These are phyloP conservation scores for Penicillium sp. DNA, from an alignment of 2,329 filamentous ascomycete genomes.

Conservation along the genomic window DNA sequence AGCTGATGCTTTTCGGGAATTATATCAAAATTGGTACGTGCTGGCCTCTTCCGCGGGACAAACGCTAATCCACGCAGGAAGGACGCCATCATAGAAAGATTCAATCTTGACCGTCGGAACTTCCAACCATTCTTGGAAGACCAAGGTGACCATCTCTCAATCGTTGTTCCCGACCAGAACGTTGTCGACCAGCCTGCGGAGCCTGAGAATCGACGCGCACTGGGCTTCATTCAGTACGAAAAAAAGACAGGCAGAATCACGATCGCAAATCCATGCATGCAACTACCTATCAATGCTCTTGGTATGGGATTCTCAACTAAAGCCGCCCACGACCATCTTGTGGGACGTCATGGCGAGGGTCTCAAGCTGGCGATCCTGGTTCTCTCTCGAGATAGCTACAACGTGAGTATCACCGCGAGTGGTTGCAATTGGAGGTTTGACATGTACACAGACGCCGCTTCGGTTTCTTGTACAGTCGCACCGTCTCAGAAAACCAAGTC, in stretches of 20 bases:
- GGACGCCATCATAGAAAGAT: neutral
- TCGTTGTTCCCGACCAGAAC: too few species aligned
- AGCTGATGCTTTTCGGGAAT: neutral
- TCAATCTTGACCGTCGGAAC: neutral
- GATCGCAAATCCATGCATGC: neutral
- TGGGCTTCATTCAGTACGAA: neutral
- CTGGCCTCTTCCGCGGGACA: neutral
- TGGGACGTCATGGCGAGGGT: slow-evolving; percentile 11
- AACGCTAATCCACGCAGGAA: neutral
- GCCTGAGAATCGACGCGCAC: neutral
- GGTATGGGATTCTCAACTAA: slow-evolving; percentile 8
- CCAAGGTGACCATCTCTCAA: too few species aligned
- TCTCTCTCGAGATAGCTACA: slow-evolving; percentile 8
- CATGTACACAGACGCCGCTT: slow-evolving; percentile 1
- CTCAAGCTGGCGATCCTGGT: slow-evolving; percentile 15
- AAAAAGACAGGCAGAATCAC: neutral
- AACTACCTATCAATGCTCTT: neutral
- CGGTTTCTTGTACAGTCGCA: neutral
- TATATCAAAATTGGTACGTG: neutral
- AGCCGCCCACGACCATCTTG: slow-evolving; percentile 1
- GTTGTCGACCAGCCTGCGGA: neutral
- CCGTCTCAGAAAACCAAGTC: slow-evolving; percentile 1
- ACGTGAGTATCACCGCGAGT: slow-evolving; percentile 9
- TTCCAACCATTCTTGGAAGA: neutral
- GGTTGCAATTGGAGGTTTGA: slow-evolving; percentile 10